Conservation (phyloP, 352 stramenopile species). For the Pythium chondricola region DNA sequence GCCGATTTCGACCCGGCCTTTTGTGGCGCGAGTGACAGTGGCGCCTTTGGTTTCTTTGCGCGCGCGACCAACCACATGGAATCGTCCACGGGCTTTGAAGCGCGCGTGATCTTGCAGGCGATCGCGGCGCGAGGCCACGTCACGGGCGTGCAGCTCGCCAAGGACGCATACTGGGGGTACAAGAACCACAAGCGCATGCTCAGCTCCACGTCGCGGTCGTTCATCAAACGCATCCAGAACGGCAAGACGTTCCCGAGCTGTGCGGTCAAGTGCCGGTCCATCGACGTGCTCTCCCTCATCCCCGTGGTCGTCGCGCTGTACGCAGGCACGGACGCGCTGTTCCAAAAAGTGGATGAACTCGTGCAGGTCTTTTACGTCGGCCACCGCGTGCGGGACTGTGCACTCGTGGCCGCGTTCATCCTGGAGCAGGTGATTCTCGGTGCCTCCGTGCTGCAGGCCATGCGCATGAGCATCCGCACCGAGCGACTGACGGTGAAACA, state of each 20-base stretch:
- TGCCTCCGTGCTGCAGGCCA: constrained; percentile 67
- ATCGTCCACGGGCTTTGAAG: constrained; percentile 74
- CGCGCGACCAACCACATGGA: constrained; percentile 40
- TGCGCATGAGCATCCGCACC: constrained; percentile 80
- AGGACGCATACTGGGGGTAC: constrained; percentile 78
- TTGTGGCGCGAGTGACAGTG: constrained; percentile 54
- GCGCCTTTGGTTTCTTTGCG: constrained; percentile 25
- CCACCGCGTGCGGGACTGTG: constrained; percentile 58
- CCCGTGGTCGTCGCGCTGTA: constrained; percentile 74
- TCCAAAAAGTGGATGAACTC: constrained; percentile 74
- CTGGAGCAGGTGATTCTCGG: constrained; percentile 77
- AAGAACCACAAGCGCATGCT: constrained; percentile 75
- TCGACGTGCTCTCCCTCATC: constrained; percentile 71
- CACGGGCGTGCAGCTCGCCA: constrained; percentile 63
- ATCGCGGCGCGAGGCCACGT: constrained; percentile 64
- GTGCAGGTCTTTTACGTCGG: constrained; percentile 79
- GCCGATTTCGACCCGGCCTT: constrained; percentile 77
- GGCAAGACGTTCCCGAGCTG: constrained; percentile 69
- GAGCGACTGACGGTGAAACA: constrained; percentile 75
- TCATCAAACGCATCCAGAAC: constrained; percentile 70
- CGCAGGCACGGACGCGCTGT: constrained; percentile 69
- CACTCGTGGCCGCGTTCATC: constrained; percentile 67
- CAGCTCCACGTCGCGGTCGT: constrained; percentile 57
- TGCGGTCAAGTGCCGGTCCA: constrained; percentile 71
- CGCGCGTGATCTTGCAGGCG: constrained; percentile 66